Conservation (phyloP, 345 rosid species). For the Microcos paniculata region DNA sequence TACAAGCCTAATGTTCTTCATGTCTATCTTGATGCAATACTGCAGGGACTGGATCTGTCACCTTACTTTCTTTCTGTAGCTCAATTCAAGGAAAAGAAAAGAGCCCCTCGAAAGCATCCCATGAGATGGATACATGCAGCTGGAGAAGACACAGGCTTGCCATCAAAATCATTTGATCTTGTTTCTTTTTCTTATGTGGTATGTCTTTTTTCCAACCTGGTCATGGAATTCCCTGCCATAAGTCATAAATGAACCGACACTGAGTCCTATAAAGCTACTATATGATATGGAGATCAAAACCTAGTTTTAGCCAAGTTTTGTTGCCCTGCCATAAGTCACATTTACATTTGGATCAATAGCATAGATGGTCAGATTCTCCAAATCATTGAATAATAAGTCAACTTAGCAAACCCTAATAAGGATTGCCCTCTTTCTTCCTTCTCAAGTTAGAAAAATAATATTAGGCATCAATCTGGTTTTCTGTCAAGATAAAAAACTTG, state of each 20-base stretch:
- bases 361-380: no score
- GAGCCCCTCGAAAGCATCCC: constrained; percentile 33
- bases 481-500: no score
- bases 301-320: no score
- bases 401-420: no score
- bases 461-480: no score
- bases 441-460: no score
- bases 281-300: no score
- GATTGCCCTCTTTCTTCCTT: no score
- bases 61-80: constrained; percentile 69
- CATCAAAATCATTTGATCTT: constrained; percentile 51
- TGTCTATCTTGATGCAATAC: constrained; percentile 1
- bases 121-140: constrained; percentile 58
- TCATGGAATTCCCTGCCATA: background rate
- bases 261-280: background rate
- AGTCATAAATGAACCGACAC: background rate
- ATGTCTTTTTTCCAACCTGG: constrained; percentile 9
- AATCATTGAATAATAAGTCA: no score
- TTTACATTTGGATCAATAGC: no score
- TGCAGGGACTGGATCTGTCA: constrained; percentile 65
- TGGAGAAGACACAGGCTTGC: constrained; percentile 65
- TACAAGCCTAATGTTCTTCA: background rate
- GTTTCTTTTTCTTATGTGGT: constrained; percentile 55
- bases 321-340: no score
- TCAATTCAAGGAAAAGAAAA: constrained; percentile 49